Evolutionary conservation across 169 alveolate genomes (phyloP).

Genomic region (Plasmodium vivax): DNA sequence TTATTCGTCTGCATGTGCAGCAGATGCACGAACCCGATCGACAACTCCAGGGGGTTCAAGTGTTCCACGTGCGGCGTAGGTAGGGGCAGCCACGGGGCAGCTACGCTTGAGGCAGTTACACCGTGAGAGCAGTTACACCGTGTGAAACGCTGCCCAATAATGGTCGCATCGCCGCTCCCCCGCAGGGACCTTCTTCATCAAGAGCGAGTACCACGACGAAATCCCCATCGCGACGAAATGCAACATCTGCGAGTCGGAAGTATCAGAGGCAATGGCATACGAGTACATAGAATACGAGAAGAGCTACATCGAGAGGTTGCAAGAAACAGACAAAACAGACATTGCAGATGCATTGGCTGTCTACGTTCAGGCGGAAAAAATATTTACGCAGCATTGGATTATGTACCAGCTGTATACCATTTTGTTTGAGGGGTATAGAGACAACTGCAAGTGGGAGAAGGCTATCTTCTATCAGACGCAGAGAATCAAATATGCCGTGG

Average conservation of each 20-base stretch:
- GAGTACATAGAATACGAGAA: constrained; percentile 72
- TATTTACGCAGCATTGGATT: constrained; percentile 83
- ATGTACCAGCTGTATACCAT: constrained; percentile 80
- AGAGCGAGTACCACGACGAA: constrained; percentile 44
- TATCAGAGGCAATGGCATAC: constrained; percentile 57
- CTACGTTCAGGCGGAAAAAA: constrained; percentile 80
- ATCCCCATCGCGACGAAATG: constrained; percentile 55
- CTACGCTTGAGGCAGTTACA: too few species aligned
- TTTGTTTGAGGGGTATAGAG: constrained; percentile 81
- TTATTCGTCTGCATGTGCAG: constrained; percentile 86
- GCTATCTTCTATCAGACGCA: constrained; percentile 78
- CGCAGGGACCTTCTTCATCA: constrained; percentile 66
- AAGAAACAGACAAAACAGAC: constrained; percentile 80
- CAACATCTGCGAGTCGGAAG: constrained; percentile 41
- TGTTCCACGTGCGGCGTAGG: constrained; percentile 87
- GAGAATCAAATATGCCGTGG: constrained; percentile 78
- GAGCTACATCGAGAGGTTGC: constrained; percentile 77
- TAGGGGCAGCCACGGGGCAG: background rate
- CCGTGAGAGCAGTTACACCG: background rate
- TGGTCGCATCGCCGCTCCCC: background rate
- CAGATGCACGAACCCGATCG: constrained; percentile 82
- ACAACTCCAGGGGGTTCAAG: constrained; percentile 84
- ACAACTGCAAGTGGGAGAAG: constrained; percentile 70
- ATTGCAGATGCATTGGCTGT: constrained; percentile 79
- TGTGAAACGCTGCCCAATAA: background rate